Conservation (phyloP, 2,329 filamentous ascomycete species). For the Phoma sp. region DNA sequence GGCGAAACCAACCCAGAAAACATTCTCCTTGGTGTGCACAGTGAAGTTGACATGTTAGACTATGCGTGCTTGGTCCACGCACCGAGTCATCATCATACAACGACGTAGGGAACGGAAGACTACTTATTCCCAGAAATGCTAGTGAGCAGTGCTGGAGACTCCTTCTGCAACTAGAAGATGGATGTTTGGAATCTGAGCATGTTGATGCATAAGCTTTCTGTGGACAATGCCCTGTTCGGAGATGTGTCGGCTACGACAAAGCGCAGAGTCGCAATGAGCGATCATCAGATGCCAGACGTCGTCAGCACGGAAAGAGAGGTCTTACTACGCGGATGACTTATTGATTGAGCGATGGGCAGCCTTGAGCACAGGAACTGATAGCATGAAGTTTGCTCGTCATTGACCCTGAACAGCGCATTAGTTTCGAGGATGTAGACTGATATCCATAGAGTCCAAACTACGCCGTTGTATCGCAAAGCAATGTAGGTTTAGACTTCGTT, state of each 20-base stretch:
- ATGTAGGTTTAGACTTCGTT: background rate
- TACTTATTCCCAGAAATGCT: background rate
- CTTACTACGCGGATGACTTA: background rate
- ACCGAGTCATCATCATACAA: background rate
- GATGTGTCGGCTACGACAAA: background rate
- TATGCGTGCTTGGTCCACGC: background rate
- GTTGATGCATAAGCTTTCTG: background rate
- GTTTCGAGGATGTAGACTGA: background rate
- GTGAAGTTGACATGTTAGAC: background rate
- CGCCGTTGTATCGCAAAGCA: background rate
- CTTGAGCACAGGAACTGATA: background rate
- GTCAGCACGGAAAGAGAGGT: background rate
- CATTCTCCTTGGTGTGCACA: background rate
- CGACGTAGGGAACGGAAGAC: background rate
- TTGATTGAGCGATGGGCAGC: background rate
- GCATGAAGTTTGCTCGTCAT: background rate
- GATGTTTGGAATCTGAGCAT: background rate
- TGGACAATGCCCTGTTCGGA: background rate
- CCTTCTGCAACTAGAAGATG: background rate
- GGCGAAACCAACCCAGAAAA: background rate
- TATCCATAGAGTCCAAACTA: background rate
- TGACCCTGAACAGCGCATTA: background rate
- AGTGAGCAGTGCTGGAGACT: background rate
- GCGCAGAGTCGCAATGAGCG: background rate
- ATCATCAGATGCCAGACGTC: background rate